A percentile compares a stretch with the other conserved stretches of the same genome.
These are phyloP conservation scores for Metschnikowia noctiluminum DNA, from an alignment of 805 yeast species.

Conservation along the genomic window DNA sequence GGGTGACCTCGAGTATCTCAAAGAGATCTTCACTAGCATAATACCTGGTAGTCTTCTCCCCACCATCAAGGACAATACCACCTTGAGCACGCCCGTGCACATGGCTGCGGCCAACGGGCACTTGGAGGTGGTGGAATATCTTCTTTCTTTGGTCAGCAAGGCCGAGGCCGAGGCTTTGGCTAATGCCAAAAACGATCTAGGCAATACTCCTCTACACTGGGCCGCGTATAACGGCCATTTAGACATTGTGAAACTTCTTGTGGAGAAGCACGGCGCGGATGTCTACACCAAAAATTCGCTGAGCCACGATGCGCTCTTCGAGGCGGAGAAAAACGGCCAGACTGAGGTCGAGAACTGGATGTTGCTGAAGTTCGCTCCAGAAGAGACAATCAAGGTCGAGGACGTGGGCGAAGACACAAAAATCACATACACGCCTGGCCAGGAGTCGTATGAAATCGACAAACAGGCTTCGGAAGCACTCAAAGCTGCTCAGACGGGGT, in stretches of 20 bases:
- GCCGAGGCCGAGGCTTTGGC: slow-evolving; percentile 40
- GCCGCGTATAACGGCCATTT: slow-evolving; percentile 87
- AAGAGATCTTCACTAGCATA: slow-evolving; percentile 60
- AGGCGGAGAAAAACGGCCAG: slow-evolving; percentile 78
- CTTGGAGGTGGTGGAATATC: slow-evolving; percentile 56
- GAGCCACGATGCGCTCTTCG: slow-evolving; percentile 81
- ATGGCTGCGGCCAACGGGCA: slow-evolving; percentile 98
- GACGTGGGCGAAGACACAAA: slow-evolving; percentile 40
- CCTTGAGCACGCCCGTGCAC: slow-evolving; percentile 77
- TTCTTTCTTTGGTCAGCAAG: slow-evolving; percentile 48
- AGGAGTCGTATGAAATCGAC: slow-evolving; percentile 43
- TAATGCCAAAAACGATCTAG: slow-evolving; percentile 58
- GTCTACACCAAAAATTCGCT: slow-evolving; percentile 72
- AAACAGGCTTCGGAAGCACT: slow-evolving; percentile 29
- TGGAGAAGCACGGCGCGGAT: slow-evolving; percentile 76
- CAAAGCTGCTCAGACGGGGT: slow-evolving; percentile 30
- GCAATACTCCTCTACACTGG: slow-evolving; percentile 97
- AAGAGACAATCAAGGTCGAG: slow-evolving; percentile 47
- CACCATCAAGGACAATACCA: slow-evolving; percentile 56
- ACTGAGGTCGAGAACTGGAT: slow-evolving; percentile 77
- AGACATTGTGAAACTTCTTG: slow-evolving; percentile 61
- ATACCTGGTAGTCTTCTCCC: slow-evolving; percentile 40
- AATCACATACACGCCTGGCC: slow-evolving; percentile 41
- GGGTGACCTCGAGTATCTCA: slow-evolving; percentile 78
- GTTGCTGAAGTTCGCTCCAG: slow-evolving; percentile 67